These are phyloP conservation scores for Fraxinus ornus DNA, from an alignment of 305 asterid species.

Conservation along the genomic window DNA sequence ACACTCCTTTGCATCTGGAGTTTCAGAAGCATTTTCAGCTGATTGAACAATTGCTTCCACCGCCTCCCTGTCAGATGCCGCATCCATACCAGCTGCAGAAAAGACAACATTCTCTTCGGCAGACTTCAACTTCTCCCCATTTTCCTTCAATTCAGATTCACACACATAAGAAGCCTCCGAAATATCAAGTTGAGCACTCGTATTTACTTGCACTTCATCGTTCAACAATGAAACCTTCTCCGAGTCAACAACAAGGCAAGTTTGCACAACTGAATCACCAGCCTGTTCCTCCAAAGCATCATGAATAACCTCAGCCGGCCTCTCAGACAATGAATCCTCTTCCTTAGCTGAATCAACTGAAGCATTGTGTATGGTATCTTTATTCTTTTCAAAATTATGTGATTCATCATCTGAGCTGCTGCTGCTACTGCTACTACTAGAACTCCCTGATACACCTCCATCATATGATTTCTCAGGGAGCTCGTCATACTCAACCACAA, in stretches of 20 bases:
- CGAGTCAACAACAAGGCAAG: background rate
- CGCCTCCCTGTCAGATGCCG: conserved; percentile 18
- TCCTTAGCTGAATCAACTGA: conserved; percentile 17
- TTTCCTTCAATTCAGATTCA: conserved; percentile 28
- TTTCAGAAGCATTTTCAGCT: conserved; percentile 20
- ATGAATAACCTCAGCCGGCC: conserved; percentile 2
- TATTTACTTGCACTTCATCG: conserved; percentile 17
- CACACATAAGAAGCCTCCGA: conserved; percentile 18
- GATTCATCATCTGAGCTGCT: conserved; percentile 46
- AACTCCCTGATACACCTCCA: conserved; percentile 42
- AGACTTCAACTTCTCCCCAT: conserved; percentile 26
- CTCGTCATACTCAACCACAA: conserved; percentile 17
- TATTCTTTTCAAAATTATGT: conserved; percentile 18
- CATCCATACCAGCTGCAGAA: conserved; percentile 22
- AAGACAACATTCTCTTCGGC: conserved; percentile 25
- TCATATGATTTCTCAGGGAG: conserved; percentile 17
- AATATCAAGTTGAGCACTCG: conserved; percentile 21
- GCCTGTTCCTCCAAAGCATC: background rate
- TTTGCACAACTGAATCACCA: conserved; percentile 15
- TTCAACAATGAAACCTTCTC: conserved; percentile 19
- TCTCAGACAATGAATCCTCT: conserved; percentile 14
- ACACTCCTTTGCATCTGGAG: conserved; percentile 27
- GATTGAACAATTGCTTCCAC: conserved; percentile 30
- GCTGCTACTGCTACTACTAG: conserved; percentile 29
- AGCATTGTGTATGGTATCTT: conserved; percentile 18